Evolutionary conservation across 169 alveolate species (phyloP).

Genomic region (Blepharisma undulans): DNA sequence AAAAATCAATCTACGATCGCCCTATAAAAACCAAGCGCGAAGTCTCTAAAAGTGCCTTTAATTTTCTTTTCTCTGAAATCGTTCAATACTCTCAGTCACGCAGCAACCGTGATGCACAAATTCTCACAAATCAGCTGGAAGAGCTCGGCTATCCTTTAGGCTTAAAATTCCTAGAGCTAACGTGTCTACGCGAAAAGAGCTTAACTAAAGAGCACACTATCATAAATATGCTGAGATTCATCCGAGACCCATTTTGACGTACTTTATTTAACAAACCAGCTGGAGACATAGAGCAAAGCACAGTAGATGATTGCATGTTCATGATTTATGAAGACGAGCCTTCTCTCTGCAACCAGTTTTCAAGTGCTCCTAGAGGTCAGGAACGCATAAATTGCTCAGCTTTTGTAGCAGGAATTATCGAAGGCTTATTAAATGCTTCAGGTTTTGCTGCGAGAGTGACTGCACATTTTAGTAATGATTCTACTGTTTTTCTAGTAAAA

Average conservation of each 20-base stretch:
- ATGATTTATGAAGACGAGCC: conserved; percentile 24
- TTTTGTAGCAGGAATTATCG: conserved; percentile 44
- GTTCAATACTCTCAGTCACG: conserved; percentile 11
- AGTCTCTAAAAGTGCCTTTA: conserved; percentile 30
- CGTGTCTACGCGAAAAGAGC: conserved; percentile 12
- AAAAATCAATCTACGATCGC: conserved; percentile 16
- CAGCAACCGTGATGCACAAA: not conserved
- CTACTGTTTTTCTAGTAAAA: not conserved
- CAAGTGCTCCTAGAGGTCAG: not conserved
- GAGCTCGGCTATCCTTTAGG: conserved; percentile 37
- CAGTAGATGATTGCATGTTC: not conserved
- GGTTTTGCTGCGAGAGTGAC: conserved; percentile 34
- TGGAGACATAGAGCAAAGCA: not conserved
- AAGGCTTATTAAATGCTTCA: conserved; percentile 38
- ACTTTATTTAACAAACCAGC: conserved; percentile 24
- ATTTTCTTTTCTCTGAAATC: conserved; percentile 28
- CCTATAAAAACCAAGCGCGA: not conserved
- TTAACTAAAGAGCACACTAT: conserved; percentile 14
- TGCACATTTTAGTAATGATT: not conserved
- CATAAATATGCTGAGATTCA: conserved; percentile 7
- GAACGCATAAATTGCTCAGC: conserved; percentile 22
- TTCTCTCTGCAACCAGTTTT: not conserved
- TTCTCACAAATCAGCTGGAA: conserved; percentile 25
- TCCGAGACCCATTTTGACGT: not conserved
- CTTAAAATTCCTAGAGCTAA: conserved; percentile 3